These are phyloP conservation scores for Actinomortierella wolfii DNA, from an alignment of 371 early-diverging fungal species.

Conservation along the genomic window DNA sequence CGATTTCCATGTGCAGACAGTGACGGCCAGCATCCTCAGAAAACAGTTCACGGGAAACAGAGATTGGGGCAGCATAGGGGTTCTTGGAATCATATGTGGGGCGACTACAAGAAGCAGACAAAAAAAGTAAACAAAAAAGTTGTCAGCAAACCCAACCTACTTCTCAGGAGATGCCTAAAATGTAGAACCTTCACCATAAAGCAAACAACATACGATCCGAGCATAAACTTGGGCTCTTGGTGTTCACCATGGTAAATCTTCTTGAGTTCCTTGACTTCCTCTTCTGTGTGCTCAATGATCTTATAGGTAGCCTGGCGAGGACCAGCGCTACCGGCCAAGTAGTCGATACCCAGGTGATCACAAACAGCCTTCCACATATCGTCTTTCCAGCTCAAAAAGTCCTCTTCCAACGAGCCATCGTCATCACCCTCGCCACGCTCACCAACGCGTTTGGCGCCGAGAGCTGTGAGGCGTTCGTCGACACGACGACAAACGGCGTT, in stretches of 20 bases:
- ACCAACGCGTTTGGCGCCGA: conserved; percentile 84
- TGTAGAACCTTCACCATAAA: too few species aligned
- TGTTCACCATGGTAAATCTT: conserved; percentile 68
- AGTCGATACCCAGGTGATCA: conserved; percentile 71
- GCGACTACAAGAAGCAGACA: conserved; percentile 25
- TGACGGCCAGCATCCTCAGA: conserved; percentile 68
- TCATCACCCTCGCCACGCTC: conserved; percentile 96
- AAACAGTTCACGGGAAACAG: conserved; percentile 68
- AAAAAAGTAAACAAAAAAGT: background rate
- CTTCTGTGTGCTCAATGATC: conserved; percentile 50
- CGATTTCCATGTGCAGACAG: conserved; percentile 93
- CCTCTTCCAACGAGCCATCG: conserved; percentile 93
- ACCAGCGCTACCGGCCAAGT: conserved; percentile 47
- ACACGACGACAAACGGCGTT: conserved; percentile 80
- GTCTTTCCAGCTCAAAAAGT: conserved; percentile 94
- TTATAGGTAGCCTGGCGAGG: conserved; percentile 47
- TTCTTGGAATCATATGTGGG: conserved; percentile 77
- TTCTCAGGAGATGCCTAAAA: background rate
- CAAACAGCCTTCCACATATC: conserved; percentile 80
- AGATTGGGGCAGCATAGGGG: conserved; percentile 74
- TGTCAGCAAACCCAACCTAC: background rate
- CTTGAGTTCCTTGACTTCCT: conserved; percentile 42
- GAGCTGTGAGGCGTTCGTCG: conserved; percentile 61
- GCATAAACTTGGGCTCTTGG: conserved; percentile 48
- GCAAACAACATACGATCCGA: conserved; percentile 42